These are phyloP conservation scores for Kwoniella shivajii DNA, from an alignment of 1,284 basidiomycete species.

Conservation along the genomic window DNA sequence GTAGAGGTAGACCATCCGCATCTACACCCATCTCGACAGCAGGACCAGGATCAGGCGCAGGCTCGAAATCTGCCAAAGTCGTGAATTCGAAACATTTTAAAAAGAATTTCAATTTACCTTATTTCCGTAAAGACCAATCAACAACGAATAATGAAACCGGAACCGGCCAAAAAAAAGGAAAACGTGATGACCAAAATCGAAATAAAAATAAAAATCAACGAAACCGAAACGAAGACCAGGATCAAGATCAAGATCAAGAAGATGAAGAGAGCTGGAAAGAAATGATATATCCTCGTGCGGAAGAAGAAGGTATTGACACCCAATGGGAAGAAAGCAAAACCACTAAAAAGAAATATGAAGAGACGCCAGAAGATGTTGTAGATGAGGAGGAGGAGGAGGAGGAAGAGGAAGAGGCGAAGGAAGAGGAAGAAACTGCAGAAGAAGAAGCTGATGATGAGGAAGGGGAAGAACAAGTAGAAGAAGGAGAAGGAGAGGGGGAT, in stretches of 20 bases:
- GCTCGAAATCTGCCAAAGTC: constrained; percentile 23
- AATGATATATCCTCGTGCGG: constrained; percentile 21
- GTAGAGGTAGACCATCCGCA: too few relatives aligned
- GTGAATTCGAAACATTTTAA: constrained; percentile 32
- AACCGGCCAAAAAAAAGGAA: constrained; percentile 7
- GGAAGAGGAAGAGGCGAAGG: constrained; percentile 5
- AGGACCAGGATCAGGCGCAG: background rate
- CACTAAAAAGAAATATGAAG: background rate
- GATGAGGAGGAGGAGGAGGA: constrained; percentile 3
- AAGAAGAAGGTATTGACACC: constrained; percentile 12
- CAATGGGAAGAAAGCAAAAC: constrained; percentile 11
- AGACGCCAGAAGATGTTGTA: constrained; percentile 2
- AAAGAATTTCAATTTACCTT: constrained; percentile 24
- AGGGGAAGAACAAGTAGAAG: background rate
- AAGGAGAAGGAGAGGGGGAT: background rate
- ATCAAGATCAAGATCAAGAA: background rate
- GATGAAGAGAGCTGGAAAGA: constrained; percentile 15
- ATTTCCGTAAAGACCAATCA: constrained; percentile 4
- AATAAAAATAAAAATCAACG: background rate
- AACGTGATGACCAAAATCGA: constrained; percentile 9
- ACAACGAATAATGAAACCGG: background rate
- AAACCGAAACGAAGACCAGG: background rate
- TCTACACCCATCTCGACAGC: too few relatives aligned
- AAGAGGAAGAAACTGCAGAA: background rate
- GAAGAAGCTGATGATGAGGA: background rate